Conservation (phyloP, 805 yeast genomes). For the Ogataea neopini region DNA sequence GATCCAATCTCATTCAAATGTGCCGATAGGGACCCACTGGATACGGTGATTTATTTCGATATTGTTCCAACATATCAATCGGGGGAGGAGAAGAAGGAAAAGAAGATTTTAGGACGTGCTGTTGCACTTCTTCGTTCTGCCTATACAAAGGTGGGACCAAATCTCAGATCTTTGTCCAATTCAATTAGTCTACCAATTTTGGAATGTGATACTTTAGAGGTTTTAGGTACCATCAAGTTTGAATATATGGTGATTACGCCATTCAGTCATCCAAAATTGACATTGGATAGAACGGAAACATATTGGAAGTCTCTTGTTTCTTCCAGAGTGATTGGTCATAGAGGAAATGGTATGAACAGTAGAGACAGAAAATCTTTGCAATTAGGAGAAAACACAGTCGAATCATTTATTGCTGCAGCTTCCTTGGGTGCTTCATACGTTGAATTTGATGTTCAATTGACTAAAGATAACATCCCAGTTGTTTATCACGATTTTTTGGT, state of each 20-base stretch:
- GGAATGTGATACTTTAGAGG: conserved; percentile 67
- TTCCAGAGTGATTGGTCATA: conserved; percentile 91
- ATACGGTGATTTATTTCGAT: conserved; percentile 72
- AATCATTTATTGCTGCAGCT: conserved; percentile 94
- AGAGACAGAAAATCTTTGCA: conserved; percentile 75
- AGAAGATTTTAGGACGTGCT: conserved; percentile 73
- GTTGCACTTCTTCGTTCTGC: conserved; percentile 68
- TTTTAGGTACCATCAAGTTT: conserved; percentile 75
- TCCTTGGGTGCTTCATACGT: conserved; percentile 95
- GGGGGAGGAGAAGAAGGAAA: conserved; percentile 23
- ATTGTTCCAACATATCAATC: conserved; percentile 82
- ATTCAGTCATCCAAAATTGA: conserved; percentile 69
- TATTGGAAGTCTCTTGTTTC: conserved; percentile 91
- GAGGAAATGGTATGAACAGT: conserved; percentile 90
- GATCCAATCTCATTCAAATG: conserved; percentile 77
- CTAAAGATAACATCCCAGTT: conserved; percentile 89
- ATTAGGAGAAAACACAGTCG: conserved; percentile 93
- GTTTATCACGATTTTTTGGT: conserved; percentile 93
- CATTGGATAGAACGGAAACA: conserved; percentile 65
- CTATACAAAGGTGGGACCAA: conserved; percentile 65
- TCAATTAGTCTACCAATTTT: conserved; percentile 73
- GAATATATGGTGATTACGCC: conserved; percentile 73
- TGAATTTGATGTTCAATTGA: conserved; percentile 94
- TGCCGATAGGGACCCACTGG: conserved; percentile 46
- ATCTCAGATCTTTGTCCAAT: conserved; percentile 66